Evolutionary conservation across 2,329 filamentous ascomycete species (phyloP), one percentile per base, ranked within the genome.

Genomic region (Colletotrichum cordylinicola): DNA sequence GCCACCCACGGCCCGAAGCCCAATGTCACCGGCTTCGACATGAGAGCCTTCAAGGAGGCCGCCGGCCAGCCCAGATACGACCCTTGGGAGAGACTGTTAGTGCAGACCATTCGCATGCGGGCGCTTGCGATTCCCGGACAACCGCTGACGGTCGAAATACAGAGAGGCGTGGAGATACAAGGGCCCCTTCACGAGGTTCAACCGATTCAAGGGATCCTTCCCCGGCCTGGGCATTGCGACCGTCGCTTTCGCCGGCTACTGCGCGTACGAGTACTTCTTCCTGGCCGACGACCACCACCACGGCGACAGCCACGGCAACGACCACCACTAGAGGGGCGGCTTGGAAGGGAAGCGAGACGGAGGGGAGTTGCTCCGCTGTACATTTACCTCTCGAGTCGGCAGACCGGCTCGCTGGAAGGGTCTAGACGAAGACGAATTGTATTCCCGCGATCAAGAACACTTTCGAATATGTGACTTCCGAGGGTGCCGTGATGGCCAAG

Each of bases 121-220:
- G 5, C 6, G 29, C 15, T 21, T 13, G 24, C 21, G 21, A 52
- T 21, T 4, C 48, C 16, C 43, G 29, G 75, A 58, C 35, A 61
- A 29, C 43, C 62, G 55, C 78, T 78, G 61, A 78, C 61, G 66
- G 56, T 55, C 21, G 72, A 48, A 16, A 61, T 43, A 78, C 84
- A 99, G 97, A 83, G 97, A 99, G 89, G 91, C 94, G 83, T 99
- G 97, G 97, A 92, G 97, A 86, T 98, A 98, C 89, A 93, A 91
- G 43, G 97, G 96, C 78, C 93, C 92, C 70, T 98, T 98, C 89
- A 94, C 93, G 79, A 92, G 96, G 81, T 94, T 90, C 88, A 98
- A 98, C 88, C 94, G 97, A 81, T 97, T 98, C 89, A 96, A 93
- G 88, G 89, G 91, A 82, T 89, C 92, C 78, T 95, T 99, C 84